Evolutionary conservation across 768 basidiomycete species (phyloP), one percentile per base, ranked within the genome.

Genomic region (Russula compacta): DNA sequence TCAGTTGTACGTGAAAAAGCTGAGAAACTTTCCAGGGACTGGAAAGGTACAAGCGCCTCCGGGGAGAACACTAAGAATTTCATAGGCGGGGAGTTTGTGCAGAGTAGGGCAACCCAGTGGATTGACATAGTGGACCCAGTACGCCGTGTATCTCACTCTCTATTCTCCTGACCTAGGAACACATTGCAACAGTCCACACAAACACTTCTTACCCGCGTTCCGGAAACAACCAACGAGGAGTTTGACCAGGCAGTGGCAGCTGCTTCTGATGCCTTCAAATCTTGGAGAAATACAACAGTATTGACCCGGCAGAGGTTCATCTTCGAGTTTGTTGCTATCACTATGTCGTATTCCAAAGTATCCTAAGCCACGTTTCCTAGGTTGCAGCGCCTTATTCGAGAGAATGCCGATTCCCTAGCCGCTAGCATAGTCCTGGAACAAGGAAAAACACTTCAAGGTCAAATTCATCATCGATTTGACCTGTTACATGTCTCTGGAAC

Each of bases 31-130:
- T 87, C 87, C 17, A 72, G 79, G 14, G 79, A 84, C 35, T 98
- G 92, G 92, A 85, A 85, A 65, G 95, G 95, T 44, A 95, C 95
- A 2, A 88, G 80, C 60, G 86, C 87, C 24, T 81, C 83, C 12
- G 95, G 95, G n/a, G 87, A 82, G 33, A 85, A 79, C 63, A 94
- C 94, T 59, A 94, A 89, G 81, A 94, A 93, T 72, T 93, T 87
- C 73, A 89, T 98, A 60, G 88, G 83, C 12, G 95, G 95, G 9
- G 81, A 93, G 74, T 98, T 94, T 68, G 79, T 87, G 9, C 88
- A 95, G 67, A 93, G 90, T 75, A 82, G 82, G 68, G 73, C 88
- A 19, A 73, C 78, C 1, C 78, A 87, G 61, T 98, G 89, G 89
- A 82, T 92, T 62, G 92, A 95, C 50, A 83, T 97, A 4, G 75